A percentile compares a stretch with the other conserved stretches of the same genome.
These are phyloP conservation scores for Pyrus betulifolia DNA, from an alignment of 306 rosid species.

Conservation along the genomic window DNA sequence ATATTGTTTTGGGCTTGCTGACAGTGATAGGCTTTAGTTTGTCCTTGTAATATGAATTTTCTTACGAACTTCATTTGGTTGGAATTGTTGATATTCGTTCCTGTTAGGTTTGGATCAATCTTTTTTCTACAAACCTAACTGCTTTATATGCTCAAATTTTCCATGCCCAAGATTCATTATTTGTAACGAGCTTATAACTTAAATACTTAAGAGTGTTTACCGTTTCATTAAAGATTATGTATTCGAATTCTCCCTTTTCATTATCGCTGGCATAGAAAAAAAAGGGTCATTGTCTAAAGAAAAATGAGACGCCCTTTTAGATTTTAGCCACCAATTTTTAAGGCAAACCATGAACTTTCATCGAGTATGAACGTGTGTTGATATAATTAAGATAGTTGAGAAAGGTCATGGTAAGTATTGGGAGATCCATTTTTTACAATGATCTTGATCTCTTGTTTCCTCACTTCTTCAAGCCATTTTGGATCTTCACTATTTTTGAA, in stretches of 20 bases:
- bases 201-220: too few species aligned
- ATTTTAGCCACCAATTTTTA: not conserved
- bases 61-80: not conserved
- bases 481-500: slow-evolving; percentile 64
- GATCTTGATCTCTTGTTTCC: slow-evolving; percentile 49
- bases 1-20: not conserved
- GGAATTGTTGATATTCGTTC: not conserved
- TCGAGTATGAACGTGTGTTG: not conserved
- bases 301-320: not conserved
- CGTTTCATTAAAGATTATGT: not conserved
- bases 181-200: not conserved
- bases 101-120: not conserved
- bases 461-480: slow-evolving; percentile 63
- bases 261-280: too few species aligned
- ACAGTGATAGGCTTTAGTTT: not conserved
- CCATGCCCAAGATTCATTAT: too few species aligned
- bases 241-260: not conserved
- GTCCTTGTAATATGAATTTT: not conserved
- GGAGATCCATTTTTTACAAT: slow-evolving; percentile 50
- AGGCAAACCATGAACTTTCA: not conserved
- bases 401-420: slow-evolving; percentile 47
- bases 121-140: not conserved
- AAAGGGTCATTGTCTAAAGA: not conserved
- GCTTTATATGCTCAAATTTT: not conserved
- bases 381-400: slow-evolving; percentile 9